Conservation (phyloP, 345 rosid genomes). For the Brassica incana region DNA sequence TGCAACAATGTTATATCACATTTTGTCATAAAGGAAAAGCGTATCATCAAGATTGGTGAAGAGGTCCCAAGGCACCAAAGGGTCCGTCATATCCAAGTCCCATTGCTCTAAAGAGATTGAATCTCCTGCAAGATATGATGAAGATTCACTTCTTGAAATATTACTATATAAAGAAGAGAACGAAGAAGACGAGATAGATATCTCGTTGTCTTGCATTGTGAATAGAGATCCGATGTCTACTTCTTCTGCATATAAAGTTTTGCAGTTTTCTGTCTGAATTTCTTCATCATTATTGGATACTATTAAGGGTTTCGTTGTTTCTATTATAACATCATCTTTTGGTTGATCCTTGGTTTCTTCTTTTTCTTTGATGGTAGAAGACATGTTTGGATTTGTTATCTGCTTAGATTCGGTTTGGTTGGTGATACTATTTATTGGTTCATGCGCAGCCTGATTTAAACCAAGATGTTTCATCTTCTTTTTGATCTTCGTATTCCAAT, state of each 20-base stretch:
- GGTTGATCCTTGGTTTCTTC: constrained; percentile 29
- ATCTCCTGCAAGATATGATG: constrained; percentile 43
- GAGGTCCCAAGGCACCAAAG: constrained; percentile 63
- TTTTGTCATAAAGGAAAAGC: constrained; percentile 39
- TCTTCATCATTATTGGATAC: constrained; percentile 21
- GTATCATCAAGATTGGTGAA: constrained; percentile 50
- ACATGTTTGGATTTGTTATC: constrained; percentile 12
- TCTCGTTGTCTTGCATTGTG: constrained; percentile 40
- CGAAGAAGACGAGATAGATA: constrained; percentile 38
- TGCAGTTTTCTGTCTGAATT: constrained; percentile 40
- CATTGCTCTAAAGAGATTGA: constrained; percentile 43
- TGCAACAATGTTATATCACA: background rate
- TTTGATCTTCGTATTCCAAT: constrained; percentile 90
- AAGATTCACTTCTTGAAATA: constrained; percentile 32
- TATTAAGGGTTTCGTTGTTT: constrained; percentile 4
- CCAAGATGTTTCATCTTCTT: constrained; percentile 74
- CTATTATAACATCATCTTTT: constrained; percentile 25
- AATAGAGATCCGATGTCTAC: constrained; percentile 41
- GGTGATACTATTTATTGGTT: constrained; percentile 34
- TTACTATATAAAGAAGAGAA: constrained; percentile 34
- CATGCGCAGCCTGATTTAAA: constrained; percentile 62
- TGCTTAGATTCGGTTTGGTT: constrained; percentile 28
- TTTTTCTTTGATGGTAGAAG: constrained; percentile 26
- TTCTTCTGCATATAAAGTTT: constrained; percentile 40
- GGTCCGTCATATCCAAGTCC: constrained; percentile 53